Evolutionary conservation across 75 land plant genomes (phyloP).

Genomic region (Pinus albicaulis): DNA sequence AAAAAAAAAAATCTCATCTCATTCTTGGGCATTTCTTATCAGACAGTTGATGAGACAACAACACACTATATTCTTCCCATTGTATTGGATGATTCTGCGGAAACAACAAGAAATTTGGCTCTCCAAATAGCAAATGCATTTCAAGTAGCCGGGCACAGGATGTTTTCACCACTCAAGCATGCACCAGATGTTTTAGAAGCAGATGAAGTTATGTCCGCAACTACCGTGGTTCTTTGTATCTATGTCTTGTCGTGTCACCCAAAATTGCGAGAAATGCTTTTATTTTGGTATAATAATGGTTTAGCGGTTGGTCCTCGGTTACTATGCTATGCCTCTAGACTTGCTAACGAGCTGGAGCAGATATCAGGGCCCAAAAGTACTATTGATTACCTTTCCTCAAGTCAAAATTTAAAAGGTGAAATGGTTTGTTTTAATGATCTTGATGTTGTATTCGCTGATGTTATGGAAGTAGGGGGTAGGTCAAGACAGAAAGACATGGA

Average conservation of each 20-base stretch:
- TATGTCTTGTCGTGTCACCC: slow-evolving; percentile 33
- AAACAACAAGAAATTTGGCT: slow-evolving; percentile 19
- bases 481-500: background rate
- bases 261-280: slow-evolving; percentile 42
- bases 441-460: no score
- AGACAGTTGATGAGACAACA: background rate
- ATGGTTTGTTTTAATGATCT: no score
- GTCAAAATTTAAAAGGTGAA: no score
- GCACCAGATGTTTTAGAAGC: slow-evolving; percentile 16
- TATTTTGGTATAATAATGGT: slow-evolving; percentile 48
- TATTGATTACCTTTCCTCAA: background rate
- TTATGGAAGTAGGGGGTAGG: background rate
- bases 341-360: slow-evolving; percentile 25
- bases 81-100: no score
- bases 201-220: slow-evolving; percentile 60
- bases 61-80: background rate
- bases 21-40: slow-evolving; percentile 5
- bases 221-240: slow-evolving; percentile 43
- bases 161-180: slow-evolving; percentile 29
- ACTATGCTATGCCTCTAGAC: slow-evolving; percentile 52
- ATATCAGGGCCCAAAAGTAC: background rate
- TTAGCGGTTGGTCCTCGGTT: slow-evolving; percentile 51
- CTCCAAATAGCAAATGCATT: slow-evolving; percentile 23
- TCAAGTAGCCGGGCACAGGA: slow-evolving; percentile 25
- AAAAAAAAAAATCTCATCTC: no score